These are phyloP conservation scores for Triticum timopheevii DNA, from an alignment of 176 grass and related monocot genomes.

Conservation along the genomic window DNA sequence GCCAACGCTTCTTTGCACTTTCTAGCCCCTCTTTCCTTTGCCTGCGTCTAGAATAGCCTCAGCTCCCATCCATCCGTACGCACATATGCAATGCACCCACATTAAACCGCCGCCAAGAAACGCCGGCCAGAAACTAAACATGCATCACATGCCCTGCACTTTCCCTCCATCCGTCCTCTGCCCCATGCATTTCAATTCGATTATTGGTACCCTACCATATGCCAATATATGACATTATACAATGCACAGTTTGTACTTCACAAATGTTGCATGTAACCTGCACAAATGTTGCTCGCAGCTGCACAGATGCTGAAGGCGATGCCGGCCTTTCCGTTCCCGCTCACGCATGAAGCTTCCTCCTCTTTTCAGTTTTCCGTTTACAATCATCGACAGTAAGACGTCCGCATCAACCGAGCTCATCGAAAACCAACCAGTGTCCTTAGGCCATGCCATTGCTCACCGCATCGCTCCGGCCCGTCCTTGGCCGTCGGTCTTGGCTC, in stretches of 20 bases:
- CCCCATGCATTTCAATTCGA: not conserved
- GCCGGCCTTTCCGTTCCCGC: not conserved
- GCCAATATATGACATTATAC: too few relatives aligned
- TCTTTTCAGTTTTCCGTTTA: not conserved
- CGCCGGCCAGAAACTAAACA: not conserved
- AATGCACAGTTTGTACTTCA: not conserved
- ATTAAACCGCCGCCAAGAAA: not conserved
- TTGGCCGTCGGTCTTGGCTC: conserved; percentile 9
- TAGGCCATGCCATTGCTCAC: conserved; percentile 27
- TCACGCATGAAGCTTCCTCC: not conserved
- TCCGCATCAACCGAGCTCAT: not conserved
- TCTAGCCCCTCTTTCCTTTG: not conserved
- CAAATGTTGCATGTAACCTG: not conserved
- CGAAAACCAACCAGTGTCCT: not conserved
- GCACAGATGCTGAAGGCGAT: not conserved
- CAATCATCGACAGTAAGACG: not conserved
- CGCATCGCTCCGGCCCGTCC: not conserved
- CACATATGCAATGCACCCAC: not conserved
- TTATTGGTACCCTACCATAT: not conserved
- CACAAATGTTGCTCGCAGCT: not conserved
- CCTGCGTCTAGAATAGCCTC: not conserved
- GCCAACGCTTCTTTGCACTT: not conserved
- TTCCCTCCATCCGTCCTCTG: not conserved
- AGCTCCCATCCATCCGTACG: not conserved
- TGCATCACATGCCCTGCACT: not conserved